Evolutionary conservation across 768 basidiomycete species (phyloP).

Genomic region (Rossbeevera mucosa): DNA sequence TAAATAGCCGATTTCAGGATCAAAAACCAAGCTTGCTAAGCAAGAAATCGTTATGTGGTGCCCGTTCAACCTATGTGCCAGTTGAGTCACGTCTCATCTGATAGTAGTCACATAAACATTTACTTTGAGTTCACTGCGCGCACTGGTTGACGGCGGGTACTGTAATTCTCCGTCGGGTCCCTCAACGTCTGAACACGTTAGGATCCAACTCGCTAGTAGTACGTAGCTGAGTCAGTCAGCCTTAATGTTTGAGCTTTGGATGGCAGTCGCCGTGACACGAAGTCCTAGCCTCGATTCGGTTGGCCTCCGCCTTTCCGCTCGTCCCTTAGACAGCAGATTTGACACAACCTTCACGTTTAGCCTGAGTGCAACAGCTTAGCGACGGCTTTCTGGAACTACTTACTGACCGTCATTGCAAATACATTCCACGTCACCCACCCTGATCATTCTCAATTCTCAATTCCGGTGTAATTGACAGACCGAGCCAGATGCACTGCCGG

Average conservation of each 20-base stretch:
- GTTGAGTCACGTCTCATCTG: not conserved
- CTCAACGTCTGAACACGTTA: not conserved
- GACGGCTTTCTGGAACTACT: not conserved
- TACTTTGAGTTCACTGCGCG: not conserved
- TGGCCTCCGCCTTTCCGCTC: not conserved
- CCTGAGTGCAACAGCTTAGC: not conserved
- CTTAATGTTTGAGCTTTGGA: too few relatives aligned
- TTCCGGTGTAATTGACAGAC: not conserved
- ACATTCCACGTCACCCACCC: not conserved
- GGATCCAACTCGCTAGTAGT: not conserved
- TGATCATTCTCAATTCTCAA: not conserved
- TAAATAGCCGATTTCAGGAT: not conserved
- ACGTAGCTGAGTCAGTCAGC: not conserved
- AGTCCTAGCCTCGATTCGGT: not conserved
- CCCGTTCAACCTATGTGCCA: not conserved
- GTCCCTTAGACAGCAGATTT: not conserved
- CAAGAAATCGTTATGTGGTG: not conserved
- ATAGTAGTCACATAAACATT: not conserved
- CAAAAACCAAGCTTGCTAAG: not conserved
- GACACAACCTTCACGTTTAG: too few relatives aligned
- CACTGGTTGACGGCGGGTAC: not conserved
- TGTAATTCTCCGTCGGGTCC: not conserved
- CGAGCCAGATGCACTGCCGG: too few relatives aligned
- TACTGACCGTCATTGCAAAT: not conserved
- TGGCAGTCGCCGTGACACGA: too few relatives aligned